phyloP scores from a whole-genome alignment of 1,284 basidiomycete species.

The Leccinum solheimii region DNA sequence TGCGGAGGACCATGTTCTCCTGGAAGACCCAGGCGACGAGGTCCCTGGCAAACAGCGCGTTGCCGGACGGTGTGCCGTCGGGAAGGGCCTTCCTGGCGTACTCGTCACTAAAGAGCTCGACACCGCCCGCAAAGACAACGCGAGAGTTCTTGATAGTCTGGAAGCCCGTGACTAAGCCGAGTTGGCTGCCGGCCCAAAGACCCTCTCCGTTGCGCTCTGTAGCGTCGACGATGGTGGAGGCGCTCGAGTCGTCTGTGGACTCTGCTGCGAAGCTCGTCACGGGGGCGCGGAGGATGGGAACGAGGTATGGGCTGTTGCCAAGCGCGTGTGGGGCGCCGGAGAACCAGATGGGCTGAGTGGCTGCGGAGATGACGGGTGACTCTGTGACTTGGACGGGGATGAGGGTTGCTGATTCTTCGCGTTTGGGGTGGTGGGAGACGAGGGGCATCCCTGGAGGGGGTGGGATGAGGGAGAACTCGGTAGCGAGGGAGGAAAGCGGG shows the following conservation, averaged over 20 bases:
- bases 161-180: slow-evolving; percentile 84
- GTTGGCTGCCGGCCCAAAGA: slow-evolving; percentile 74
- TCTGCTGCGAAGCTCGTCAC: slow-evolving; percentile 72
- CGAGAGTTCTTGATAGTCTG: slow-evolving; percentile 81
- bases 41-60: slow-evolving; percentile 72
- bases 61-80: slow-evolving; percentile 64
- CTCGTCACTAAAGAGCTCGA: slow-evolving; percentile 75
- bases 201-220: slow-evolving; percentile 72
- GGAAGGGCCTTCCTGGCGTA: slow-evolving; percentile 65
- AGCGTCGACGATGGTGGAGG: slow-evolving; percentile 61
- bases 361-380: slow-evolving; percentile 47
- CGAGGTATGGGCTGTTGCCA: slow-evolving; percentile 78
- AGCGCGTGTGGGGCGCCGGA: slow-evolving; percentile 74
- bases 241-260: slow-evolving; percentile 55
- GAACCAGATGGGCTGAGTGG: slow-evolving; percentile 67
- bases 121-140: slow-evolving; percentile 80
- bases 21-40: slow-evolving; percentile 91
- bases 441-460: slow-evolving; percentile 73
- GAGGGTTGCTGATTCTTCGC: slow-evolving; percentile 55
- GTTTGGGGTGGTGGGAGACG: slow-evolving; percentile 74
- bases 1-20: slow-evolving; percentile 78
- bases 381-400: slow-evolving; percentile 55
- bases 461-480: slow-evolving; percentile 76
- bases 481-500: slow-evolving; percentile 65
- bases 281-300: slow-evolving; percentile 81